Base-by-base conservation (phyloP, 257 asterid species). In the Coffea canephora region DNA sequence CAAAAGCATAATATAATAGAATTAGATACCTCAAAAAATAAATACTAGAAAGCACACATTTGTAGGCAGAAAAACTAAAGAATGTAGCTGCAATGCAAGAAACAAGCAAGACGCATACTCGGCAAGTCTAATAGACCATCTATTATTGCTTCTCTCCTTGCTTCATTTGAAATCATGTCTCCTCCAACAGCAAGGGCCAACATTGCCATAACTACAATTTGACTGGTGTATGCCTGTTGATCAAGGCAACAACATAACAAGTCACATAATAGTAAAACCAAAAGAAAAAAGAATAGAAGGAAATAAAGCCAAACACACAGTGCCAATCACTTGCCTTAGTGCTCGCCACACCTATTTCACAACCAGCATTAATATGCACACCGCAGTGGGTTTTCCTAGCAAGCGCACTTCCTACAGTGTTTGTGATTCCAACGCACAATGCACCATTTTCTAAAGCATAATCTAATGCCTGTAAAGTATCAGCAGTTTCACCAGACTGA, bases 401-500 rank as follows among this genome's bases (percentile, higher is more conserved):
- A 83, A 95, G 95, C 76, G 98, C 99, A 89, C 99, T 95, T 77
- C 99, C 93, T 79, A 95, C 99, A 48, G 99, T 95, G 74, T 95
- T 95, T 14, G 99, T 95, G 85, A 95, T 95, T 79, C 99, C 99
- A 85, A 95, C 98, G 81, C 99, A 95, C 77, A 95, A 80, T 15
- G 99, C 98, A 43, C 97, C 98, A 39, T 95, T 92, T 90, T 92
- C 96, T 84, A 92, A 86, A 65, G 99, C 98, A 90, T 95, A 95
- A 76, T 95, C 95, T 75, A 95, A 86, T 41, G 99, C 99, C 84
- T 84, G 97, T 87, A 93, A 86, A 19, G 99, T 93, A 85, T 93
- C 99, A 25, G 99, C 97, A 78, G 99, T 95, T 90, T 95, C 99
- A 74, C 99, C 99, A 0, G 99, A 95, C 84, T 93, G 99, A 86